These are phyloP conservation scores for Kwoniella sp. DNA, from an alignment of 768 basidiomycete genomes.

Conservation along the genomic window DNA sequence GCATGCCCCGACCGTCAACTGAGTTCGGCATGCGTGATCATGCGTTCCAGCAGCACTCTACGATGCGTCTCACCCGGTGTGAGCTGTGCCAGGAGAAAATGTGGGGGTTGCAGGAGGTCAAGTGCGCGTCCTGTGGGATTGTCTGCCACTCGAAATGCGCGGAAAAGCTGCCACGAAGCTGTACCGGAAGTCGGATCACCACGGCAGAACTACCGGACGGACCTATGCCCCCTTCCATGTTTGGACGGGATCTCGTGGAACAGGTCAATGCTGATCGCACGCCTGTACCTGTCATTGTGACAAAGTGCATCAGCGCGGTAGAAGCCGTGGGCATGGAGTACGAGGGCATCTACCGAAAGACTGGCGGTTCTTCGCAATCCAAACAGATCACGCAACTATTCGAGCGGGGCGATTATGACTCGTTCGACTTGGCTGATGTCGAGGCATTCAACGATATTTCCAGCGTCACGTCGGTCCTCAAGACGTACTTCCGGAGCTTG, in stretches of 20 bases:
- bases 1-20: conserved; percentile 33
- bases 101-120: conserved; percentile 89
- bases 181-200: conserved; percentile 53
- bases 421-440: conserved; percentile 80
- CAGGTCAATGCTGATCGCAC: conserved; percentile 59
- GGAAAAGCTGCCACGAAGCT: conserved; percentile 63
- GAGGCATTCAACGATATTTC: conserved; percentile 96
- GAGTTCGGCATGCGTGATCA: conserved; percentile 59
- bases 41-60: conserved; percentile 80
- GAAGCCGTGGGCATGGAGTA: conserved; percentile 83
- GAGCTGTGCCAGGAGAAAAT: conserved; percentile 97
- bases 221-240: conserved; percentile 70
- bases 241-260: conserved; percentile 80
- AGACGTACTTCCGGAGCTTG: conserved; percentile 90
- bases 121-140: conserved; percentile 76
- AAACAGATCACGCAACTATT: conserved; percentile 92
- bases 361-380: conserved; percentile 84
- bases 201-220: conserved; percentile 44
- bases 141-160: conserved; percentile 85
- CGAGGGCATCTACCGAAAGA: conserved; percentile 98
- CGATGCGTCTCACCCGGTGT: conserved; percentile 83
- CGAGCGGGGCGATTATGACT: conserved; percentile 80
- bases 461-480: conserved; percentile 91
- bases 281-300: conserved; percentile 76
- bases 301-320: conserved; percentile 93